A percentile compares a stretch with the other conserved stretches of the same genome.
phyloP scores from a whole-genome alignment of 306 rosid species.

The Fragaria ananassa region DNA sequence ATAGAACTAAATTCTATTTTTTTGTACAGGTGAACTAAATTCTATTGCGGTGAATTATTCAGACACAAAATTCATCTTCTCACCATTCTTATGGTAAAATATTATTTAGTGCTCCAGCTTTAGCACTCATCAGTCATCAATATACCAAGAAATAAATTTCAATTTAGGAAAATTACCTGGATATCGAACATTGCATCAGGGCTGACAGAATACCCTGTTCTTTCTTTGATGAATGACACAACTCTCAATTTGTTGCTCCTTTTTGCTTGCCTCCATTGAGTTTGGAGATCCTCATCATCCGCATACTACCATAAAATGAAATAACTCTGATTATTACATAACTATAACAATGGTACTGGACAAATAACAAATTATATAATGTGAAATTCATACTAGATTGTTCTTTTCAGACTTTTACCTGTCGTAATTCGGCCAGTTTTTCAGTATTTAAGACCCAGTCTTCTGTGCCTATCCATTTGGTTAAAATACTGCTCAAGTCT shows the following conservation, averaged over 20 bases:
- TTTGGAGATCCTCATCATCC: constrained; percentile 78
- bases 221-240: constrained; percentile 67
- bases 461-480: constrained; percentile 75
- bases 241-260: constrained; percentile 79
- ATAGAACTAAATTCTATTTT: neutral
- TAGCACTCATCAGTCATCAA: constrained; percentile 3
- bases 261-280: constrained; percentile 82
- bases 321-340: constrained; percentile 29
- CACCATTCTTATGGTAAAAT: constrained; percentile 17
- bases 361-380: neutral
- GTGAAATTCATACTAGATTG: neutral
- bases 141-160: constrained; percentile 8
- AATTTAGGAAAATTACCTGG: constrained; percentile 57
- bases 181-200: constrained; percentile 92
- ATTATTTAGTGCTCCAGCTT: constrained; percentile 9
- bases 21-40: neutral
- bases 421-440: constrained; percentile 68
- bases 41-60: constrained; percentile 2
- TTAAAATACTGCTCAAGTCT: constrained; percentile 65
- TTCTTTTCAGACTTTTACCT: constrained; percentile 37
- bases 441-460: constrained; percentile 90
- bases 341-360: constrained; percentile 13
- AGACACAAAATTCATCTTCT: constrained; percentile 3
- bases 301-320: constrained; percentile 51
- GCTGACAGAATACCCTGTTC: constrained; percentile 84